These are phyloP conservation scores for Gonium pectorale DNA, from an alignment of 139 green algal species.

Conservation along the genomic window DNA sequence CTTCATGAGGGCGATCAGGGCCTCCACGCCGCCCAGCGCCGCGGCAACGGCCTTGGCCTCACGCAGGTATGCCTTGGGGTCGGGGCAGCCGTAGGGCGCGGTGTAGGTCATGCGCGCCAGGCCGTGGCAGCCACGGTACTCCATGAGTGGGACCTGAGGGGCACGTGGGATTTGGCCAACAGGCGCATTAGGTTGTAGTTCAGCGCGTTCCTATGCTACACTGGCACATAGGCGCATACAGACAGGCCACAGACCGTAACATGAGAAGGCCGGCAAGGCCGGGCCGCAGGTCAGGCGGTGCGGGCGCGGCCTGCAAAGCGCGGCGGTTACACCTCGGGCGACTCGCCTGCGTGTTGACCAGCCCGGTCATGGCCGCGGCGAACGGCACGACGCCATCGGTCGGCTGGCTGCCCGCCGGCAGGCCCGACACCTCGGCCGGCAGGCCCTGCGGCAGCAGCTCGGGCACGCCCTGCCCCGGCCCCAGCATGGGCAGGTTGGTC, in stretches of 20 bases:
- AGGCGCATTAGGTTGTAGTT: too few relatives aligned
- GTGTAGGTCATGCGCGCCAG: constrained; percentile 66
- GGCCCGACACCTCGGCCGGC: constrained; percentile 29
- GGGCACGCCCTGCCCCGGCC: background rate
- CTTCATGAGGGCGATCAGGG: constrained; percentile 69
- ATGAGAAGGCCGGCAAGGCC: too few relatives aligned
- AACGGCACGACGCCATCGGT: constrained; percentile 48
- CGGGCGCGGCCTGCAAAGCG: too few relatives aligned
- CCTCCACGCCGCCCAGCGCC: constrained; percentile 63
- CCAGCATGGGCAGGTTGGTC: constrained; percentile 41
- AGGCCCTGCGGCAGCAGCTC: constrained; percentile 11
- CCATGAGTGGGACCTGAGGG: constrained; percentile 73
- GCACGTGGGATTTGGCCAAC: too few relatives aligned
- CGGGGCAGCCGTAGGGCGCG: constrained; percentile 56
- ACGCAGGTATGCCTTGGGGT: constrained; percentile 47
- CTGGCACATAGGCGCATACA: too few relatives aligned
- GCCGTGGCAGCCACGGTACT: constrained; percentile 72
- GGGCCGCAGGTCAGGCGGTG: too few relatives aligned
- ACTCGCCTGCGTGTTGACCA: constrained; percentile 55
- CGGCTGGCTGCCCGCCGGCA: background rate
- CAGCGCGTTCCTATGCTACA: too few relatives aligned
- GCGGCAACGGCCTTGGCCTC: constrained; percentile 67
- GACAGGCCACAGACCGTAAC: too few relatives aligned
- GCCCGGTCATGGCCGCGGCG: constrained; percentile 54
- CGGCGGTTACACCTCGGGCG: too few relatives aligned